Conservation (phyloP, 2,329 filamentous ascomycete species). For the Lasiodiplodia theobromae region DNA sequence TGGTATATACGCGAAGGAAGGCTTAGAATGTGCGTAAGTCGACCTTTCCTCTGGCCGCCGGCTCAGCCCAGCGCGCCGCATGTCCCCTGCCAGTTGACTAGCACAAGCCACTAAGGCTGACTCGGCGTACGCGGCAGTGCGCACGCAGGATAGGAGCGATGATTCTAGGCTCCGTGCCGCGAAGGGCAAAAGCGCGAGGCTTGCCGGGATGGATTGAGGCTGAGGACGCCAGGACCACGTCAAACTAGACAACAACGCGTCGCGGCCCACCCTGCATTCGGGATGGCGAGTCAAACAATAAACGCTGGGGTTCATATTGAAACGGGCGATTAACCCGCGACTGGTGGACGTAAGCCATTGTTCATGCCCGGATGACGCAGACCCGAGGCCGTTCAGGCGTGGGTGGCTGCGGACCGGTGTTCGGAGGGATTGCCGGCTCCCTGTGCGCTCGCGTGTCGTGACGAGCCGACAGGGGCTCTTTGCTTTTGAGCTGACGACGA, state of each 20-base stretch:
- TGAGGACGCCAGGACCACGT: conserved; percentile 7
- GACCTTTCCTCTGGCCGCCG: not conserved
- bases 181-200: not conserved
- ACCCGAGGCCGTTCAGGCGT: not conserved
- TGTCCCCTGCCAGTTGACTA: not conserved
- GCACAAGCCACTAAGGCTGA: not conserved
- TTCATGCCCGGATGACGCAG: conserved; percentile 3
- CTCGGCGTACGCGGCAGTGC: conserved; percentile 11
- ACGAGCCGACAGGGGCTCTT: not conserved
- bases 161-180: not conserved
- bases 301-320: conserved; percentile 9
- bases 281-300: not conserved
- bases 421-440: not conserved
- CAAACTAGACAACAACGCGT: not conserved
- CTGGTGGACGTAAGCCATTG: not conserved
- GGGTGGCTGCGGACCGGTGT: not conserved
- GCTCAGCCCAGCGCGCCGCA: not conserved
- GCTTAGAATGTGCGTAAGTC: conserved; percentile 9
- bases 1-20: not conserved
- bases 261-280: not conserved
- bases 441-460: conserved; percentile 5
- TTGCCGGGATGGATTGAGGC: not conserved
- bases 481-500: conserved; percentile 14
- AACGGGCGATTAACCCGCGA: not conserved
- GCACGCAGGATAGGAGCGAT: not conserved